Conservation (phyloP, 345 rosid species). For the Clarkia xantiana region DNA sequence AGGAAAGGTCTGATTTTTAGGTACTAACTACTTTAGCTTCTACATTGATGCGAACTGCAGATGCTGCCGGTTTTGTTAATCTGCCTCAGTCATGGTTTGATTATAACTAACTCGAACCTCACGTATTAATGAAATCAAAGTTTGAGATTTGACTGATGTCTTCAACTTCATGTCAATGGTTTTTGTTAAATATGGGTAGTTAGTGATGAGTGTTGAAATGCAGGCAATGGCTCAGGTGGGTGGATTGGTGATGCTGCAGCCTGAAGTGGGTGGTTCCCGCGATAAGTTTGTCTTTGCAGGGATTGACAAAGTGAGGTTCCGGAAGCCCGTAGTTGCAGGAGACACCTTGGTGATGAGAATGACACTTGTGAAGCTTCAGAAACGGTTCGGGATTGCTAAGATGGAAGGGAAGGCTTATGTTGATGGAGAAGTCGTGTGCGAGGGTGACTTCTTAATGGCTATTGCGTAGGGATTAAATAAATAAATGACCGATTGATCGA, state of each 20-base stretch:
- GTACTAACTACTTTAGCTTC: no score
- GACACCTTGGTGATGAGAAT: conserved; percentile 92
- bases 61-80: no score
- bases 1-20: no score
- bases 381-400: conserved; percentile 84
- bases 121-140: no score
- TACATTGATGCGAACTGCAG: no score
- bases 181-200: no score
- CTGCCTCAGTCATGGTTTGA: no score
- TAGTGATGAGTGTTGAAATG: conserved; percentile 13
- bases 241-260: conserved; percentile 82
- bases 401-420: conserved; percentile 99
- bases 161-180: no score
- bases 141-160: no score
- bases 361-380: conserved; percentile 76
- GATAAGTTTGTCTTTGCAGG: conserved; percentile 85
- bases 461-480: no score
- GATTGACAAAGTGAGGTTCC: conserved; percentile 80
- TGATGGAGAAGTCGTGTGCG: conserved; percentile 65
- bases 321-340: conserved; percentile 92
- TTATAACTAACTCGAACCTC: no score
- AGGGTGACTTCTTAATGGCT: conserved; percentile 91
- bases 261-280: conserved; percentile 78
- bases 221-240: conserved; percentile 99
- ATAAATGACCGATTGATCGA: conserved; percentile 16